Evolutionary conservation across 2,329 filamentous ascomycete genomes (phyloP).

Genomic region (Aspergillus novoparasiticus): DNA sequence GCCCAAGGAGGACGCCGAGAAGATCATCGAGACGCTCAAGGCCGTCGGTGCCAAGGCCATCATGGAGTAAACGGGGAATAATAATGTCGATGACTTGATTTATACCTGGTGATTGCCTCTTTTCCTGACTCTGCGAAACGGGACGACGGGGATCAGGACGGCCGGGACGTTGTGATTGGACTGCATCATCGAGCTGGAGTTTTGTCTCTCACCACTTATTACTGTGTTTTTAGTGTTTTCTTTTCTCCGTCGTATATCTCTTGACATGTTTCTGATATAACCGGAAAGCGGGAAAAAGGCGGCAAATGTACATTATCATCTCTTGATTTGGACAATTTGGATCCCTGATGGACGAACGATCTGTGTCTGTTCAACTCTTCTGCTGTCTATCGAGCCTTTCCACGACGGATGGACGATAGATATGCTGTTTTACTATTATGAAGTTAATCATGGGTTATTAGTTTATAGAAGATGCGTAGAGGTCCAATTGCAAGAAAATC

Average conservation of each 20-base stretch:
- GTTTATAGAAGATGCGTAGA: not conserved
- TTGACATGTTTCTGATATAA: conserved; percentile 23
- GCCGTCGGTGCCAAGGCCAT: conserved; percentile 82
- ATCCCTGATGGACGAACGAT: conserved; percentile 15
- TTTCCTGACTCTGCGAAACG: conserved; percentile 8
- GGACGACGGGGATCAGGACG: conserved; percentile 13
- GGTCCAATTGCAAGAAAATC: too few species aligned
- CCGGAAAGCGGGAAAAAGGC: conserved; percentile 29
- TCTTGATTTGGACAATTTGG: conserved; percentile 25
- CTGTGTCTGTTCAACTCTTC: conserved; percentile 3
- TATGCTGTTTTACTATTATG: conserved; percentile 7
- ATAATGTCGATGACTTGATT: conserved; percentile 13
- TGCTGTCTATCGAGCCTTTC: not conserved
- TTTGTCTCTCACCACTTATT: conserved; percentile 20
- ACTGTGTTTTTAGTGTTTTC: conserved; percentile 20
- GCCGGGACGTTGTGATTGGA: conserved; percentile 23
- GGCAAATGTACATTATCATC: conserved; percentile 44
- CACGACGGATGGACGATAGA: conserved; percentile 3
- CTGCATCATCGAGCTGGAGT: conserved; percentile 28
- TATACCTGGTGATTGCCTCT: conserved; percentile 10
- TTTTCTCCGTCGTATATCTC: conserved; percentile 26
- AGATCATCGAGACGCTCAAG: conserved; percentile 95
- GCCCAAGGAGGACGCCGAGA: conserved; percentile 98
- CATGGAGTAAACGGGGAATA: conserved; percentile 72
- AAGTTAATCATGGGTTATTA: not conserved